These are phyloP conservation scores for Salix udensis DNA, from an alignment of 345 rosid species.

Conservation along the genomic window DNA sequence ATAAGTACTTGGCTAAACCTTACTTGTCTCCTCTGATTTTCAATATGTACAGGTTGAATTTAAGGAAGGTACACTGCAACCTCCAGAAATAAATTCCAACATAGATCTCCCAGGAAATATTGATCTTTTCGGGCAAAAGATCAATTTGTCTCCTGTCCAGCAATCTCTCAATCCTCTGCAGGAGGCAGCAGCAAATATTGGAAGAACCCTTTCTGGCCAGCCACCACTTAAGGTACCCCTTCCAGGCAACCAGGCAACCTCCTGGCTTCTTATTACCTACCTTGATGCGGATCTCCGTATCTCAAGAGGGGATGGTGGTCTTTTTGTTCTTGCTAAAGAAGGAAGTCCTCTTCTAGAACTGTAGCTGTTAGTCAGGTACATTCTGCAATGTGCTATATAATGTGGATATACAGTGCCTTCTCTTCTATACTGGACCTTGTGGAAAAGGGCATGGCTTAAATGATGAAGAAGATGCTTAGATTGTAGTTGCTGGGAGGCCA, in stretches of 20 bases:
- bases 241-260: conserved; percentile 59
- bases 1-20: neutral
- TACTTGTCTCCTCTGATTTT: neutral
- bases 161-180: conserved; percentile 74
- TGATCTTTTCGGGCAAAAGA: conserved; percentile 66
- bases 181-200: conserved; percentile 62
- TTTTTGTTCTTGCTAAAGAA: conserved; percentile 81
- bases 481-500: neutral
- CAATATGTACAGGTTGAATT: conserved; percentile 63
- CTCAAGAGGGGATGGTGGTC: conserved; percentile 95
- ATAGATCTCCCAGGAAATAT: conserved; percentile 67
- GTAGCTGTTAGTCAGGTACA: conserved; percentile 35
- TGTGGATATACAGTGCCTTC: neutral
- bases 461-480: neutral
- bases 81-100: conserved; percentile 78
- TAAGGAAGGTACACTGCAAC: conserved; percentile 73
- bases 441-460: neutral
- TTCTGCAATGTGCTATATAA: neutral
- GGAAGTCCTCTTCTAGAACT: conserved; percentile 79
- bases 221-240: conserved; percentile 77
- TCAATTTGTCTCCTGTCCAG: conserved; percentile 61
- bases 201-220: conserved; percentile 73
- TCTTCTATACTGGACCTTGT: neutral
- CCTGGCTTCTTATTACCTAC: conserved; percentile 88
- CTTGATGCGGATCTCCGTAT: conserved; percentile 85